Base-by-base conservation (phyloP, 108 stramenopile species). In the Conticribra weissflogii region DNA sequence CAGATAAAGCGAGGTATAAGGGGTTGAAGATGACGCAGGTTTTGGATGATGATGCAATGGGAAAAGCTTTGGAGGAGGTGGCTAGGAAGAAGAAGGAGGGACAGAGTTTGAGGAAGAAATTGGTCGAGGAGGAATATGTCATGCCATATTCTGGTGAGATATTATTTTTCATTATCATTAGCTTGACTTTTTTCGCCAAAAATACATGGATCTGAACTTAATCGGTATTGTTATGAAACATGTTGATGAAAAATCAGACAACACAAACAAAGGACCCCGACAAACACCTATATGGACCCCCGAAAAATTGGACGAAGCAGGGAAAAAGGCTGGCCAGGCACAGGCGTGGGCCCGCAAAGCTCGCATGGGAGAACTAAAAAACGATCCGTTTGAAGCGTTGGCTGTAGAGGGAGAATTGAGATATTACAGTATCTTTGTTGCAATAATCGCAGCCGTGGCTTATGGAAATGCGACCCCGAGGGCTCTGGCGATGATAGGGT, bases 201-300 rank as follows among this genome's bases (percentile, higher is more conserved):
- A 41, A 41, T 41, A 41, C 12, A 9, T 41, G 54, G 7, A 23
- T 55, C 21, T 45, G 16, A 45, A 14, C 16, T 16, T 9, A 14
- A 9, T 45, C 44, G 44, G 15, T 32, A 33, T 32, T 59, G 8
- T 17, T 33, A 28, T 34, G 33, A 30, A 15, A 18, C 4, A 19
- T 3, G 29, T 14, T 24, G 28, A 50, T 2, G 29, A 63, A 5
- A 30, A 32, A 25, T 34, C 31, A 84, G 88, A 89, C 62, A 89
- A 87, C 50, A 85, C 82, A 74, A 93, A 93, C 74, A 82, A 73
- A 34, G 81, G 89, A 18, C 92, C 92, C 24, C 41, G 51, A 46
- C 76, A 77, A 60, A 89, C 88, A 27, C 88, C 92, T 47, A 77
- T 86, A 16, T 89, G 89, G 88, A 93, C 88, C 19, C 78, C 88